Evolutionary conservation across 1,284 basidiomycete genomes (phyloP), one percentile per base, ranked within the genome.

Genomic region (Erythrobasidium hasegawianum): DNA sequence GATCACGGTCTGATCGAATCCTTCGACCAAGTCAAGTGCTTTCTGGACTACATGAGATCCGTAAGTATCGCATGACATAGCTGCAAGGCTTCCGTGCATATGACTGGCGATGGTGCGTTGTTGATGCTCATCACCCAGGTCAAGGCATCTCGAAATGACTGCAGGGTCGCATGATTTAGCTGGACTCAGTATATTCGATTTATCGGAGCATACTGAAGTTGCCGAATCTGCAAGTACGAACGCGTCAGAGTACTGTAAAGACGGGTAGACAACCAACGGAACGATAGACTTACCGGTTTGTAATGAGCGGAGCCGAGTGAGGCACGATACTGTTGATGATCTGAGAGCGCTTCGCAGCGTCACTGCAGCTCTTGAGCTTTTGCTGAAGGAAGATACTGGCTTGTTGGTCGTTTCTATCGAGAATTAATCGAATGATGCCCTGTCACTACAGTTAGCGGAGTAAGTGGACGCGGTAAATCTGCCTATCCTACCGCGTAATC

Each of bases 341-440:
- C 40, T 55, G 58, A 16, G 24, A 20, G 11, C 52, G 47, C 29
- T 41, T 52, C 27, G 16, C 40, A 13, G 49, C 24, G 38, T 59
- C 57, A n/a, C 22, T 50, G 57, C 57, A 59, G 50, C 38, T 67
- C 27, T 67, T 67, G 18, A 67, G 57, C 58, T 60, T 67, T 38
- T 67, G 64, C 33, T 67, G 64, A 11, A 67, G 29, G 24, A 60
- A 67, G 39, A 67, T 67, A 20, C 57, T 59, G 43, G 64, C 64
- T 53, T 67, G 64, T 50, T 67, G 64, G 40, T 67, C 59, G 64
- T 67, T 67, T 33, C 56, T 26, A 27, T 65, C 62, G 45, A 65
- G 56, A 41, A 65, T 65, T 27, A 57, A 56, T 7, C 54, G 50
- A 9, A 61, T 22, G 39, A 67, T 43, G 43, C 40, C 16, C 59